Evolutionary conservation across 2,329 filamentous ascomycete genomes (phyloP).

Genomic region (Aspergillus ochraceus): DNA sequence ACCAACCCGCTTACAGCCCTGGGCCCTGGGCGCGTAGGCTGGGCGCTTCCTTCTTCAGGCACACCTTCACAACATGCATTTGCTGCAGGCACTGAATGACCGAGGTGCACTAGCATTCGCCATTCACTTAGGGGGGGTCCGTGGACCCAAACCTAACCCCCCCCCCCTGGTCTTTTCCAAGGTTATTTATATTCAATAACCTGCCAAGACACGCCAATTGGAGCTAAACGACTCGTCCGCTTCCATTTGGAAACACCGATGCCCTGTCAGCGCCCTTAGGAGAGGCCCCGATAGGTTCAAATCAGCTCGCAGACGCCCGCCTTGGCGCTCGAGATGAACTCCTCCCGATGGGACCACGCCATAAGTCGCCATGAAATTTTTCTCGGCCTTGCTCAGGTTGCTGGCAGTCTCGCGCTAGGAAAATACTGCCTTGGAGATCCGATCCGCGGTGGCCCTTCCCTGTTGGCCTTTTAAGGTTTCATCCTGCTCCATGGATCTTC

Average conservation of each 20-base stretch:
- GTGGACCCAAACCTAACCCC: not conserved
- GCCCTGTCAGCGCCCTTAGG: not conserved
- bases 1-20: not conserved
- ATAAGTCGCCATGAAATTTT: not conserved
- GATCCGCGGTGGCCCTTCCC: conserved; percentile 12
- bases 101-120: not conserved
- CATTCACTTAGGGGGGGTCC: not conserved
- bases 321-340: conserved; percentile 14
- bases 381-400: not conserved
- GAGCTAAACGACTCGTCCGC: not conserved
- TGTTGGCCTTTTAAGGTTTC: conserved; percentile 14
- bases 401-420: not conserved
- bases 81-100: not conserved
- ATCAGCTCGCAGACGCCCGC: conserved; percentile 6
- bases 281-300: conserved; percentile 6
- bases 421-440: not conserved
- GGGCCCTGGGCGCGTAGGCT: not conserved
- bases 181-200: not conserved
- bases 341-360: conserved; percentile 13
- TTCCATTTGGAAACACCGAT: conserved; percentile 7
- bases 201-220: not conserved
- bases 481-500: conserved; percentile 13
- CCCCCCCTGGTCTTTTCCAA: not conserved
- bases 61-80: not conserved
- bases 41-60: not conserved